Percentiles rank a stretch among this genome's conserved stretches.
Conservation (phyloP, 2,329 filamentous ascomycete species). For the Xylariales sp. region DNA sequence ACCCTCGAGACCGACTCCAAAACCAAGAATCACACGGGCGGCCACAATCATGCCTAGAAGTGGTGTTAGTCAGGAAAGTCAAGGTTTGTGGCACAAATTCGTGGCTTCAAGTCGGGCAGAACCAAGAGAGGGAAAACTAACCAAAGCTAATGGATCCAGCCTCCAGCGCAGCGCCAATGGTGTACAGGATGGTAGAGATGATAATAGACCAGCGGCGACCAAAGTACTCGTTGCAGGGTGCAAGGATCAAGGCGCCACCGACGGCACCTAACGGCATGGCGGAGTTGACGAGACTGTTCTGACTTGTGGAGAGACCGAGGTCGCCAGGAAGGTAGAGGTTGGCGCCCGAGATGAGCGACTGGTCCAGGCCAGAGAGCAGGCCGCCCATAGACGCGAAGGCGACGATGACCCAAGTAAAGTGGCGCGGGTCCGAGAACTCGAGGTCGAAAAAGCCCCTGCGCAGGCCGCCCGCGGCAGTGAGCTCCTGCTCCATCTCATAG, state of each 20-base stretch:
- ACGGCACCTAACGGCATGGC: slow-evolving; percentile 71
- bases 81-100: not conserved
- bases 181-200: slow-evolving; percentile 65
- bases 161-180: slow-evolving; percentile 63
- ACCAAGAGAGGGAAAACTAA: slow-evolving; percentile 13
- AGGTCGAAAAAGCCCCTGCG: slow-evolving; percentile 45
- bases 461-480: slow-evolving; percentile 23
- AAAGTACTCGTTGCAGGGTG: slow-evolving; percentile 62
- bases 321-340: slow-evolving; percentile 61
- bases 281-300: slow-evolving; percentile 64
- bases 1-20: slow-evolving; percentile 69
- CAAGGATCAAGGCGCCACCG: slow-evolving; percentile 62
- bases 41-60: slow-evolving; percentile 59
- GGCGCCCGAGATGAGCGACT: slow-evolving; percentile 68
- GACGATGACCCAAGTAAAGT: slow-evolving; percentile 66
- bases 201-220: slow-evolving; percentile 67
- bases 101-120: not conserved
- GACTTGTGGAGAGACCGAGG: slow-evolving; percentile 46
- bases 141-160: slow-evolving; percentile 64
- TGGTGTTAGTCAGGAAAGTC: not conserved
- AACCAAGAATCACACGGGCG: slow-evolving; percentile 63
- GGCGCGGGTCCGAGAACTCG: slow-evolving; percentile 54
- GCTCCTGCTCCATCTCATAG: slow-evolving; percentile 35
- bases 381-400: slow-evolving; percentile 73
- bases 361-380: slow-evolving; percentile 67